Conservation (phyloP, 495 filamentous ascomycete species). For the Talaromyces wortmannii region DNA sequence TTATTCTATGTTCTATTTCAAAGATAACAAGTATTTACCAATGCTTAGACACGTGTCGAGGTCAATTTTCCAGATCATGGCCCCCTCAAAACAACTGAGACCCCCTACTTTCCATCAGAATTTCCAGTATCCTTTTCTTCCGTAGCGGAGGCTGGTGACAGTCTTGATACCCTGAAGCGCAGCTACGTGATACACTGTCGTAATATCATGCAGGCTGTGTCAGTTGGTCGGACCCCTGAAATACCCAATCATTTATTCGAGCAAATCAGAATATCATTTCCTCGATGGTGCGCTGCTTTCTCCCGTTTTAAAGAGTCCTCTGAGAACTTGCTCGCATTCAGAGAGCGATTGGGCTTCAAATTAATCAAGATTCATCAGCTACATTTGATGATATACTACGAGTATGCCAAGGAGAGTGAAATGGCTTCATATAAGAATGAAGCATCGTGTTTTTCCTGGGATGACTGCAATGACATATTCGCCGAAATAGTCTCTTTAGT, state of each 20-base stretch:
- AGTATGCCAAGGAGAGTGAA: background rate
- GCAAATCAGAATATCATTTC: slow-evolving; percentile 2
- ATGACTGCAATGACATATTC: slow-evolving; percentile 11
- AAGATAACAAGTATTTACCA: too few relatives aligned
- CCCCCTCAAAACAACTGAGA: background rate
- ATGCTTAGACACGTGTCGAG: background rate
- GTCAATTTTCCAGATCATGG: background rate
- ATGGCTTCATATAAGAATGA: background rate
- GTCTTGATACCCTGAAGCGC: slow-evolving; percentile 9
- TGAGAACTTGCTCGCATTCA: slow-evolving; percentile 3
- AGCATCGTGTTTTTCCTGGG: slow-evolving; percentile 6
- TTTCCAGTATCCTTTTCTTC: slow-evolving; percentile 4
- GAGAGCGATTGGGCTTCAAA: slow-evolving; percentile 10
- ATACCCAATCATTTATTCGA: background rate
- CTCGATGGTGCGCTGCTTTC: slow-evolving; percentile 10
- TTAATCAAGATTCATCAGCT: slow-evolving; percentile 11
- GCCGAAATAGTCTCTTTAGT: slow-evolving; percentile 18
- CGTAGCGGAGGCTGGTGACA: slow-evolving; percentile 13
- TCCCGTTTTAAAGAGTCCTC: slow-evolving; percentile 6
- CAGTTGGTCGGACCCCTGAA: background rate
- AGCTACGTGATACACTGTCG: background rate
- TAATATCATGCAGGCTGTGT: background rate
- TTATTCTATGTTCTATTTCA: background rate
- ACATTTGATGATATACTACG: slow-evolving; percentile 4
- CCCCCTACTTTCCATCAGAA: background rate